phyloP scores from a whole-genome alignment of 2,329 filamentous ascomycete genomes.

The Stagonosporopsis chrysanthemi region DNA sequence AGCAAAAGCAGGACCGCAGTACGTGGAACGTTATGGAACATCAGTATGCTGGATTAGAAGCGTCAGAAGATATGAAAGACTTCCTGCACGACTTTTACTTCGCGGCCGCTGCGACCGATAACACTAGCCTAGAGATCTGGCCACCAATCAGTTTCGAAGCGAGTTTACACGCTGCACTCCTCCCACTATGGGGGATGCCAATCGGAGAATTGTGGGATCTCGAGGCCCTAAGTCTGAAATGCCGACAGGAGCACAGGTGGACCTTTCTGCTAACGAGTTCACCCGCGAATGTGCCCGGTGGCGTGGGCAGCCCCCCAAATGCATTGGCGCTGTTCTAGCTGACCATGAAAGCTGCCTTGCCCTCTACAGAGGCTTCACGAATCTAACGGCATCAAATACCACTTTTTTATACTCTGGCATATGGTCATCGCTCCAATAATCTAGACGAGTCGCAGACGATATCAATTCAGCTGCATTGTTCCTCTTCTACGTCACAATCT shows the following conservation, averaged over 20 bases:
- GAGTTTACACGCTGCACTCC: slow-evolving; percentile 33
- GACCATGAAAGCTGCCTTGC: background rate
- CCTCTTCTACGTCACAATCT: background rate
- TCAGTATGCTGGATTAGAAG: slow-evolving; percentile 70
- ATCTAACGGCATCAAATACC: no score
- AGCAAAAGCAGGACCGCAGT: slow-evolving; percentile 16
- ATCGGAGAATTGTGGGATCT: slow-evolving; percentile 49
- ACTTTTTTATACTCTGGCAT: background rate
- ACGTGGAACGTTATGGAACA: slow-evolving; percentile 24
- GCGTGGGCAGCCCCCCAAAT: slow-evolving; percentile 41
- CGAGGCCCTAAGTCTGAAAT: slow-evolving; percentile 39
- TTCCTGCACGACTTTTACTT: slow-evolving; percentile 74
- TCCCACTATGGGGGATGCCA: slow-evolving; percentile 43
- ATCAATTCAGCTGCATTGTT: background rate
- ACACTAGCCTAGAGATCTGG: slow-evolving; percentile 46
- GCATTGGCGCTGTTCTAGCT: slow-evolving; percentile 32
- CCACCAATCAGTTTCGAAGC: slow-evolving; percentile 25
- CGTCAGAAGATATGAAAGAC: slow-evolving; percentile 83
- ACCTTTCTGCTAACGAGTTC: slow-evolving; percentile 65
- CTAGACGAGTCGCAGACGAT: background rate
- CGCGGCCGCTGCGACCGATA: slow-evolving; percentile 42
- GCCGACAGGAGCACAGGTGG: slow-evolving; percentile 38
- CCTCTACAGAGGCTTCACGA: background rate
- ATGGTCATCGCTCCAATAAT: background rate
- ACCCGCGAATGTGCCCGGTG: slow-evolving; percentile 48